Conservation (phyloP, 2,329 filamentous ascomycete genomes). For the Pseudophaeomoniella oleicola region DNA sequence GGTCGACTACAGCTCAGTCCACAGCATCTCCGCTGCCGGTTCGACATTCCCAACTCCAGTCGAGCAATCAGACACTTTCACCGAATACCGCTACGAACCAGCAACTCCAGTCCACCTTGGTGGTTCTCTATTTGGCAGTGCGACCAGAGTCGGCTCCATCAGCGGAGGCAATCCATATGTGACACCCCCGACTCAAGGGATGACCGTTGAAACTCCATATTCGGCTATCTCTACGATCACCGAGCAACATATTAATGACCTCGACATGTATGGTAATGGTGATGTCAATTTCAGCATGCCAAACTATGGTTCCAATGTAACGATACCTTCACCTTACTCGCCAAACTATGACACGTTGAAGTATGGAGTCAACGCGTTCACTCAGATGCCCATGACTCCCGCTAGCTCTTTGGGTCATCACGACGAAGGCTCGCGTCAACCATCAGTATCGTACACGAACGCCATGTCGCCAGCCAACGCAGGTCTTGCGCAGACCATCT, state of each 20-base stretch:
- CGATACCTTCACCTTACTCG: background rate
- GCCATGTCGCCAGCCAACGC: background rate
- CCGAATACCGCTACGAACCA: background rate
- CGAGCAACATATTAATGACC: background rate
- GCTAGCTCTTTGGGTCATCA: background rate
- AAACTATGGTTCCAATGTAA: background rate
- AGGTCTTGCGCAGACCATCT: background rate
- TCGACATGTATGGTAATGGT: background rate
- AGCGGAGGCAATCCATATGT: background rate
- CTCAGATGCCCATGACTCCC: background rate
- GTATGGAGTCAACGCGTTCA: background rate
- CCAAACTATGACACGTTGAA: background rate
- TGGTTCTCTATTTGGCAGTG: background rate
- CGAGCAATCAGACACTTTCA: slow-evolving; percentile 9
- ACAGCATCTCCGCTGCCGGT: slow-evolving; percentile 8
- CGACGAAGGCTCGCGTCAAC: background rate
- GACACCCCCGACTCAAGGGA: background rate
- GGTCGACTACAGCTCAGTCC: slow-evolving; percentile 15
- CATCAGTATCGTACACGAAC: background rate
- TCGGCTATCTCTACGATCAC: background rate
- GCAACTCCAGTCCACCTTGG: background rate
- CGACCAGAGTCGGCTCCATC: background rate
- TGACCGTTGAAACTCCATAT: background rate
- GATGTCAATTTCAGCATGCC: background rate
- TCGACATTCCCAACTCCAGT: slow-evolving; percentile 12